These are phyloP conservation scores for Serendipita vermifera DNA, from an alignment of 768 basidiomycete species.

Conservation along the genomic window DNA sequence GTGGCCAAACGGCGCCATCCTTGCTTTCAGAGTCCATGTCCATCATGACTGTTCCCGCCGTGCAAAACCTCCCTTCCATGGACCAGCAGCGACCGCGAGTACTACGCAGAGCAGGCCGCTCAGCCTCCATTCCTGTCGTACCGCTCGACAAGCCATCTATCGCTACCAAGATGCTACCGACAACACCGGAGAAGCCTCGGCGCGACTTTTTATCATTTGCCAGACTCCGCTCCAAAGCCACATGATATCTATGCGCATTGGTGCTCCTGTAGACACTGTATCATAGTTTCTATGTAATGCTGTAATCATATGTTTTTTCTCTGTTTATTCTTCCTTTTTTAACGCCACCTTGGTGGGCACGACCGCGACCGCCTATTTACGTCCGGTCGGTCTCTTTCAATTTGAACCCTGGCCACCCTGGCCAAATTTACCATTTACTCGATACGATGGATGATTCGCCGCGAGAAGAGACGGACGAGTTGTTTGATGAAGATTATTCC, in stretches of 20 bases:
- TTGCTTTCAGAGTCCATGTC: constrained; percentile 9
- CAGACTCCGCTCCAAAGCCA: neutral
- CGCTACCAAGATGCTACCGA: neutral
- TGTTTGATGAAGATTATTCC: no score
- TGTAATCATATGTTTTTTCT: no score
- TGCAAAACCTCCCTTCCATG: constrained; percentile 2
- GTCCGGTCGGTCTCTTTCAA: no score
- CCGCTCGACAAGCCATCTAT: neutral
- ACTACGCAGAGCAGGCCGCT: neutral
- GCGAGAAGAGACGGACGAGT: no score
- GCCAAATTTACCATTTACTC: no score
- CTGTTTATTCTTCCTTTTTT: no score
- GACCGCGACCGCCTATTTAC: no score
- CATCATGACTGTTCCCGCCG: constrained; percentile 4
- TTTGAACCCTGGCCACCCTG: no score
- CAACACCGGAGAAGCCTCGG: constrained; percentile 1
- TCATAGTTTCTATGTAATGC: no score
- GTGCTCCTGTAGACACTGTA: neutral
- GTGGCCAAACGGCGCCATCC: neutral
- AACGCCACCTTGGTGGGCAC: no score
- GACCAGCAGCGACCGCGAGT: constrained; percentile 1
- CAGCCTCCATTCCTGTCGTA: neutral
- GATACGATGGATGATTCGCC: no score
- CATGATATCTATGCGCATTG: no score
- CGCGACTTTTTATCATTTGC: constrained; percentile 6